Percentiles rank a stretch among this genome's conserved stretches.
These are phyloP conservation scores for Zymoseptoria crescenta DNA, from an alignment of 2,329 filamentous ascomycete species.

Conservation along the genomic window DNA sequence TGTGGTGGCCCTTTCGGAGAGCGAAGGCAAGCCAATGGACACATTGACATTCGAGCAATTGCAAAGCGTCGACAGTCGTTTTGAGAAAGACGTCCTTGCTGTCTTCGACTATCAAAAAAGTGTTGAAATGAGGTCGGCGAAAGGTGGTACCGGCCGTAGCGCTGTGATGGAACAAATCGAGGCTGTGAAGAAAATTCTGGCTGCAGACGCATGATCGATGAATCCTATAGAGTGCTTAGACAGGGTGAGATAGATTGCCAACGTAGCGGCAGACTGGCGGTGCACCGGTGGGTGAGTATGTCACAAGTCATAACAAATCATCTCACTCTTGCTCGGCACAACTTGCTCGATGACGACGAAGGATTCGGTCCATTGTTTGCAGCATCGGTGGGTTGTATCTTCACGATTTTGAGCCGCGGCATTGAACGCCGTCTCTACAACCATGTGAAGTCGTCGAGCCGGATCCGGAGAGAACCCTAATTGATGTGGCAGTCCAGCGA, in stretches of 20 bases:
- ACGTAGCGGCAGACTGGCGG: not conserved
- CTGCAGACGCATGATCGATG: not conserved
- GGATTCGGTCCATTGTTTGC: not conserved
- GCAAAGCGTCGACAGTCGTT: conserved; percentile 58
- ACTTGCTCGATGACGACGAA: not conserved
- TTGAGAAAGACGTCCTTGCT: conserved; percentile 61
- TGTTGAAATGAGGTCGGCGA: conserved; percentile 69
- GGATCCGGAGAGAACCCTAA: not conserved
- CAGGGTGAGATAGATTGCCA: not conserved
- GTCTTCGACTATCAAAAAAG: conserved; percentile 75
- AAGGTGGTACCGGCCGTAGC: conserved; percentile 68
- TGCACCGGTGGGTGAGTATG: not conserved
- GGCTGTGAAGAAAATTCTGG: conserved; percentile 39
- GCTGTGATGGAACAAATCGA: conserved; percentile 58
- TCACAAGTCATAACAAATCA: too few species aligned
- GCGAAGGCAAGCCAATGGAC: conserved; percentile 60
- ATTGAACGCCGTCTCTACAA: not conserved
- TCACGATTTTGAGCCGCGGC: not conserved
- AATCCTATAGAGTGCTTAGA: not conserved
- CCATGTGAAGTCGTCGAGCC: not conserved
- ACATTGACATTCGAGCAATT: conserved; percentile 59
- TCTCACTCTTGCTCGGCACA: not conserved
- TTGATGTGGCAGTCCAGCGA: not conserved
- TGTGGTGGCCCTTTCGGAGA: conserved; percentile 64
- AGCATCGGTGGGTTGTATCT: not conserved